Evolutionary conservation across 345 rosid species (phyloP).

Genomic region (Punica granatum): DNA sequence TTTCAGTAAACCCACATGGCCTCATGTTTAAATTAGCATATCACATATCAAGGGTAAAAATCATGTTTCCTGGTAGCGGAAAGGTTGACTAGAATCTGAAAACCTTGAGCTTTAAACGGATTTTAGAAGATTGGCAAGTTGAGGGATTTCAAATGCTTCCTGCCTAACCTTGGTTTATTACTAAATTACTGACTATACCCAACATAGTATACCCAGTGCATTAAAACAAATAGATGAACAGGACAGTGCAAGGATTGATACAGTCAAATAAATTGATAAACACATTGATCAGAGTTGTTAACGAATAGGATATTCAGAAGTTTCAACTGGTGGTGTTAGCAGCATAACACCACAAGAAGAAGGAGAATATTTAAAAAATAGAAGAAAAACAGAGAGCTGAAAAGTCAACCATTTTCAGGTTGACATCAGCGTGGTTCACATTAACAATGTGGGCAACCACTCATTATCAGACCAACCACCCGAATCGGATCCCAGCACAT

Average conservation of each 20-base stretch:
- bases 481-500: constrained; percentile 26
- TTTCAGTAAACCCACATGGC: background rate
- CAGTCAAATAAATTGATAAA: background rate
- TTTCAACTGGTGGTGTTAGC: too few species aligned
- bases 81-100: background rate
- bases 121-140: background rate
- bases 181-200: background rate
- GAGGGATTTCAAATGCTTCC: background rate
- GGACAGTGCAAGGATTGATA: background rate
- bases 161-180: background rate
- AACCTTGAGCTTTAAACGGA: background rate
- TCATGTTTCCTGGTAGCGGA: background rate
- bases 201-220: background rate
- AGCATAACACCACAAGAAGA: background rate
- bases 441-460: constrained; percentile 3
- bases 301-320: background rate
- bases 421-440: constrained; percentile 11
- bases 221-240: background rate
- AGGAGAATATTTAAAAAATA: background rate
- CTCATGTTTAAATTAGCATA: constrained; percentile 1
- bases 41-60: background rate
- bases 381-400: constrained; percentile 9
- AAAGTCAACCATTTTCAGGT: constrained; percentile 15
- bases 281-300: background rate
- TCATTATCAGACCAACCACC: constrained; percentile 23